Percentiles rank a stretch among this genome's conserved stretches.
These are phyloP conservation scores for Fusarium dimerum DNA, from an alignment of 2,329 filamentous ascomycete genomes.

Conservation along the genomic window DNA sequence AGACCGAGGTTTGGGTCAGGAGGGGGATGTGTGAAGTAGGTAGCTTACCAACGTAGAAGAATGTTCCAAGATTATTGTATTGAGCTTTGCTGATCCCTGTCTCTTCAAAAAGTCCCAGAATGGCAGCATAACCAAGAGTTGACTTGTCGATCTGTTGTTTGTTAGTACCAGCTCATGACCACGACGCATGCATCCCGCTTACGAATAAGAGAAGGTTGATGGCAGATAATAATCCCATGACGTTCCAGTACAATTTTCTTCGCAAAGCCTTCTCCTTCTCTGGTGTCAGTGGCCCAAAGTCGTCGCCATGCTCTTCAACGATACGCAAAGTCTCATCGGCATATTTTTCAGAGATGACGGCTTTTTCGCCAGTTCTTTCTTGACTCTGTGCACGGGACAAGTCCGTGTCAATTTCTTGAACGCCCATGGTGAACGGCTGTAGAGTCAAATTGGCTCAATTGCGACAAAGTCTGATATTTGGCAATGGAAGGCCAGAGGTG, in stretches of 20 bases:
- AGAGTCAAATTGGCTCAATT: too few relatives aligned
- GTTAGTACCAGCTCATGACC: background rate
- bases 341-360: conserved; percentile 22
- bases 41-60: conserved; percentile 42
- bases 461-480: too few relatives aligned
- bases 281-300: conserved; percentile 32
- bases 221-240: conserved; percentile 33
- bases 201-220: conserved; percentile 40
- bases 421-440: too few relatives aligned
- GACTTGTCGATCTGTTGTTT: conserved; percentile 39
- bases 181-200: conserved; percentile 7
- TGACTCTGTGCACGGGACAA: background rate
- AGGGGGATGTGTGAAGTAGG: too few relatives aligned
- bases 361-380: conserved; percentile 1
- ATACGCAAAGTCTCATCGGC: conserved; percentile 38
- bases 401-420: too few relatives aligned
- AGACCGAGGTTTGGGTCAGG: background rate
- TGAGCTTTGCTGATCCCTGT: conserved; percentile 38
- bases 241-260: conserved; percentile 34
- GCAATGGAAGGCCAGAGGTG: too few relatives aligned
- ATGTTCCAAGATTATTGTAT: conserved; percentile 42
- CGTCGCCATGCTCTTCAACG: conserved; percentile 35
- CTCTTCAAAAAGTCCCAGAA: conserved; percentile 41
- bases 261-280: conserved; percentile 34
- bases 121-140: conserved; percentile 38